Base-by-base conservation (phyloP, 2,329 filamentous ascomycete species). In the Aureobasidium sp. region DNA sequence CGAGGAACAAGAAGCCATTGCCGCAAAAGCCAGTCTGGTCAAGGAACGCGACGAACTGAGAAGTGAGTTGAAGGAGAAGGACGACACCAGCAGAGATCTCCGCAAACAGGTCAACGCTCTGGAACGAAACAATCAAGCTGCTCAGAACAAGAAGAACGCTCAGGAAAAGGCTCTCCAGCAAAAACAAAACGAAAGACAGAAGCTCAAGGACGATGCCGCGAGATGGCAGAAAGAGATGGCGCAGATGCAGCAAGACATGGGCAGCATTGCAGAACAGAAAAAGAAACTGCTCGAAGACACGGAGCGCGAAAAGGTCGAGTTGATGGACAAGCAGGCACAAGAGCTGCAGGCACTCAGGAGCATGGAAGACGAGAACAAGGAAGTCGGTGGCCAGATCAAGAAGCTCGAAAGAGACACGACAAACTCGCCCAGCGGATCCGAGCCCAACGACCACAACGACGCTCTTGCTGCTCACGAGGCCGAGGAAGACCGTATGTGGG, bases 21-120 rank as follows among this genome's bases (percentile, higher is more conserved):
- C 70, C 1, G 70, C 73, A 31, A 79, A 77, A 62, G 71, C 72
- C 1, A 72, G 75, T 11, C 65, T 96, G 33, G 84, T 86, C 59
- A 85, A 85, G 61, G 90, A 95, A 67, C 87, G 90, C 62, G 89
- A 95, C 65, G 82, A 87, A 54, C 85, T 96, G 71, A 86, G 83
- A 67, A 86, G 87, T 63, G 81, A 86, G 21, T 79, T 94, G 58
- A 94, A 89, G 70, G 90, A 95, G 69, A 96, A 95, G 72, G 93
- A 97, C 65, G 90, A 95, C 68, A 88, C 86, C 54, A 96, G 90
- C 51, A 86, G 89, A 46, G 90, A 91, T 69, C 75, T 96, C 58
- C 90, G 88, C 68, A 87, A 87, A 64, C 87, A 93, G 69, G 86
- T 95, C 57, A 86, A 89, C 57, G 84, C 83, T 47, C 84, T 92